phyloP scores from a whole-genome alignment of 106 monocot species.

The Vanilla planifolia region DNA sequence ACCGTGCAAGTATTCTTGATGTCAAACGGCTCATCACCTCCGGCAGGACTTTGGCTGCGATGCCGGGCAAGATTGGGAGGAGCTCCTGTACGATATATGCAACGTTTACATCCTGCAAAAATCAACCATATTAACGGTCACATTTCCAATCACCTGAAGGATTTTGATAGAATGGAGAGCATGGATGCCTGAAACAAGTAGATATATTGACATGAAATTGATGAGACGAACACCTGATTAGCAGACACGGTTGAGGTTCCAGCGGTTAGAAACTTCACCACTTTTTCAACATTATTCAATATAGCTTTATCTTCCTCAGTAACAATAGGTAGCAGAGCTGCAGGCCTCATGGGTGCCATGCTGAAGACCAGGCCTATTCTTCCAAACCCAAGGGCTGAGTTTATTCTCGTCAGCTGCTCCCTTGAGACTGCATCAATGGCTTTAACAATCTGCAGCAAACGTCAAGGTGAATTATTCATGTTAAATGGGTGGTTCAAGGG shows the following conservation, averaged over 20 bases:
- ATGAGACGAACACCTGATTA: constrained; percentile 30
- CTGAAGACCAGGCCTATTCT: constrained; percentile 61
- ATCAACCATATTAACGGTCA: not conserved
- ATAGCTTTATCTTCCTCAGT: constrained; percentile 85
- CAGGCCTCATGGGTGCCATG: constrained; percentile 68
- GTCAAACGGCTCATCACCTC: constrained; percentile 71
- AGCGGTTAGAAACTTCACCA: constrained; percentile 71
- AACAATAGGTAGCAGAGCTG: constrained; percentile 67
- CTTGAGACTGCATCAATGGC: constrained; percentile 96
- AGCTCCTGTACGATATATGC: constrained; percentile 62
- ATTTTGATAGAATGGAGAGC: not conserved
- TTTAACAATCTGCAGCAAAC: constrained; percentile 71
- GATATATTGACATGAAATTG: no score
- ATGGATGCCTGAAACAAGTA: not conserved
- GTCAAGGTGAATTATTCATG: not conserved
- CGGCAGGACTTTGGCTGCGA: constrained; percentile 69
- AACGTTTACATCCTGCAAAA: constrained; percentile 54
- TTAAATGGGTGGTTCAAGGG: no score
- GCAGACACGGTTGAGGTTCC: constrained; percentile 40
- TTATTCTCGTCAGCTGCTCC: constrained; percentile 70
- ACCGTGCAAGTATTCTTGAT: constrained; percentile 61
- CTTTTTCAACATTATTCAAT: constrained; percentile 87
- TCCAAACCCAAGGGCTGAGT: constrained; percentile 55
- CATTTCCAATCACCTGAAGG: no score
- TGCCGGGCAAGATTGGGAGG: constrained; percentile 76